These are phyloP conservation scores for Salix exigua DNA, from an alignment of 345 rosid genomes.

Conservation along the genomic window DNA sequence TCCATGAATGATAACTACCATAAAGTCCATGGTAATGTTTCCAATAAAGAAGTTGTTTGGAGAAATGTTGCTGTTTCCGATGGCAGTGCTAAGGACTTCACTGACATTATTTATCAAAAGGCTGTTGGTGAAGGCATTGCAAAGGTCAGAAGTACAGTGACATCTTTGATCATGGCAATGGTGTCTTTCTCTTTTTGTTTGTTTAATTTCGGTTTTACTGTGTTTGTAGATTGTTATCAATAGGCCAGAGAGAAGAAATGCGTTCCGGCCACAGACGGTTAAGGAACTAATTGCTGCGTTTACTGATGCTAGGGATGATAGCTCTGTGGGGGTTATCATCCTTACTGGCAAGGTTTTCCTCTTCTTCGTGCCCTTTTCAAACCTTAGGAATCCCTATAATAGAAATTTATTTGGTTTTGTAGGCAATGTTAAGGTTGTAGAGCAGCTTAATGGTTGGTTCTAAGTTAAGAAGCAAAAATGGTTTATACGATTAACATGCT, in stretches of 20 bases:
- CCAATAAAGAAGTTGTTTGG: slow-evolving; percentile 57
- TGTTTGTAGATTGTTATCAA: slow-evolving; percentile 63
- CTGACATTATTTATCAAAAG: slow-evolving; percentile 78
- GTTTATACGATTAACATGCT: not conserved
- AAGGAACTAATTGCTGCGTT: slow-evolving; percentile 80
- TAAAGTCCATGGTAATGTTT: slow-evolving; percentile 69
- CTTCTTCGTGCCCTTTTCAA: not conserved
- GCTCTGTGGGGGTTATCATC: slow-evolving; percentile 73
- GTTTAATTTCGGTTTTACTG: not conserved
- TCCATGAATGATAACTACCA: slow-evolving; percentile 61
- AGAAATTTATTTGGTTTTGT: no score
- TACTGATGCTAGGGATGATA: slow-evolving; percentile 77
- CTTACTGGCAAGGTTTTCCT: slow-evolving; percentile 73
- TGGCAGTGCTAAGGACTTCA: slow-evolving; percentile 43
- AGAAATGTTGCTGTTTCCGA: slow-evolving; percentile 38
- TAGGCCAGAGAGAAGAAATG: slow-evolving; percentile 79
- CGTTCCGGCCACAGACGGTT: slow-evolving; percentile 69
- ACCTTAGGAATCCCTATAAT: no score
- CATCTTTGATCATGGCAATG: not conserved
- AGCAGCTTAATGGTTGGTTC: no score
- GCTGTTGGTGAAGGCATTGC: slow-evolving; percentile 82
- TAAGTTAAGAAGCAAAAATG: no score
- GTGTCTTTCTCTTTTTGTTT: not conserved
- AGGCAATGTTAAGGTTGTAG: no score
- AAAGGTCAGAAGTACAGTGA: slow-evolving; percentile 40